Evolutionary conservation across 1,139 yeast species (phyloP).

Genomic region (Pichia sp.): DNA sequence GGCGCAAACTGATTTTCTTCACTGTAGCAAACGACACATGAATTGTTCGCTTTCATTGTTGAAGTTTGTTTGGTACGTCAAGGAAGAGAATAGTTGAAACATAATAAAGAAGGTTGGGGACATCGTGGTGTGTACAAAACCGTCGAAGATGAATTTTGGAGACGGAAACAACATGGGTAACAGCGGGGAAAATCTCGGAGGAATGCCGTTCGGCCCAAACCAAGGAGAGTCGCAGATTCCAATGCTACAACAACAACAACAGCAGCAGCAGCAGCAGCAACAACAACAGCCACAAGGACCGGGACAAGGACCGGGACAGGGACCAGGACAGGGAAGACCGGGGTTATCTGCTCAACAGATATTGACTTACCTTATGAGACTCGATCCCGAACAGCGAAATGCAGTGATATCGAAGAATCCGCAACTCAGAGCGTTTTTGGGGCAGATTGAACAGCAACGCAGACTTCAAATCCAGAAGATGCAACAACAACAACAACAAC

Average conservation of each 20-base stretch:
- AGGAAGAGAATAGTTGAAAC: too few relatives aligned
- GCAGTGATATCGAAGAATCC: conserved; percentile 31
- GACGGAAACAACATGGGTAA: background rate
- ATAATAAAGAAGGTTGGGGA: too few relatives aligned
- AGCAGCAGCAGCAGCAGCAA: background rate
- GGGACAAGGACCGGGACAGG: background rate
- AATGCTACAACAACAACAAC: background rate
- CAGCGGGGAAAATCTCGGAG: conserved; percentile 16
- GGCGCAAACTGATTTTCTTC: too few relatives aligned
- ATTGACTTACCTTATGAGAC: conserved; percentile 29
- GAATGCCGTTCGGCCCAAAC: conserved; percentile 29
- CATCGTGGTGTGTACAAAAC: background rate
- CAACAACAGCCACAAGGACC: background rate
- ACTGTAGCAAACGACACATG: too few relatives aligned
- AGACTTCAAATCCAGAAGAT: conserved; percentile 26
- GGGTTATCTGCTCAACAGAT: conserved; percentile 29
- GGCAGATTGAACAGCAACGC: conserved; percentile 35
- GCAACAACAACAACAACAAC: background rate
- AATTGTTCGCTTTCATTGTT: background rate
- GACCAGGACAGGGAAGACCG: conserved; percentile 3
- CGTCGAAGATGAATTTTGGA: background rate
- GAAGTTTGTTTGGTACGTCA: background rate
- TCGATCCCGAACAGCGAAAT: conserved; percentile 32
- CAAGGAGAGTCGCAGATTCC: background rate
- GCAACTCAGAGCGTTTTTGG: conserved; percentile 28